These are phyloP conservation scores for Suillus clintonianus DNA, from an alignment of 768 basidiomycete genomes.

Conservation along the genomic window DNA sequence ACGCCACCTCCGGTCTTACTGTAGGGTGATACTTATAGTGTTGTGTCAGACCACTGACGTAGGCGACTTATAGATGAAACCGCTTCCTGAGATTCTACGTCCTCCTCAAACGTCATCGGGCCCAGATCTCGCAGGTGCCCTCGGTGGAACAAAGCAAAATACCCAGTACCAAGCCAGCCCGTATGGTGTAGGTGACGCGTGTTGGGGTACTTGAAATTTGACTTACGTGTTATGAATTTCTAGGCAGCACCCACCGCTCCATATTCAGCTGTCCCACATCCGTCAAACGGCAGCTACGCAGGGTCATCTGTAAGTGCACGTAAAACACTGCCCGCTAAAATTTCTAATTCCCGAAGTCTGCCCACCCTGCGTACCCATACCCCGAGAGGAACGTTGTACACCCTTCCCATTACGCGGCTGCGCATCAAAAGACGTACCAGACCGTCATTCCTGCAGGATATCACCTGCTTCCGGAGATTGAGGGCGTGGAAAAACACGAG, in stretches of 20 bases:
- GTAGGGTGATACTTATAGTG: neutral
- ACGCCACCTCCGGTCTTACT: neutral
- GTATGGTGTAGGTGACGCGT: neutral
- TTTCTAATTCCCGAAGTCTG: slow-evolving; percentile 11
- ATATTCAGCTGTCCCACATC: slow-evolving; percentile 26
- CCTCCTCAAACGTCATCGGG: slow-evolving; percentile 11
- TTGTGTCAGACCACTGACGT: neutral
- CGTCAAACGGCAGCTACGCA: slow-evolving; percentile 15
- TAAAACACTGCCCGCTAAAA: neutral
- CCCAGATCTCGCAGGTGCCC: neutral
- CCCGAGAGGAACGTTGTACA: slow-evolving; percentile 31
- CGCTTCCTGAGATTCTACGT: too few relatives aligned
- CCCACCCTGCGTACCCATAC: slow-evolving; percentile 27
- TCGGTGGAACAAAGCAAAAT: too few relatives aligned
- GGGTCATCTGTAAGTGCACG: slow-evolving; percentile 10
- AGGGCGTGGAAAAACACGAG: slow-evolving; percentile 11
- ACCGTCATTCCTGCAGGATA: slow-evolving; percentile 22
- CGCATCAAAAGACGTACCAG: slow-evolving; percentile 8
- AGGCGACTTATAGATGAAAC: too few relatives aligned
- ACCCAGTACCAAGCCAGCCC: too few relatives aligned
- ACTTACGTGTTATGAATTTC: neutral
- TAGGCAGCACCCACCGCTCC: slow-evolving; percentile 11
- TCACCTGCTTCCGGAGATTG: slow-evolving; percentile 14
- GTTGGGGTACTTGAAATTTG: neutral
- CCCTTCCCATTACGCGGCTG: slow-evolving; percentile 16